Evolutionary conservation across 2,329 filamentous ascomycete genomes (phyloP).

Genomic region (Verticillium zaregamsianum): DNA sequence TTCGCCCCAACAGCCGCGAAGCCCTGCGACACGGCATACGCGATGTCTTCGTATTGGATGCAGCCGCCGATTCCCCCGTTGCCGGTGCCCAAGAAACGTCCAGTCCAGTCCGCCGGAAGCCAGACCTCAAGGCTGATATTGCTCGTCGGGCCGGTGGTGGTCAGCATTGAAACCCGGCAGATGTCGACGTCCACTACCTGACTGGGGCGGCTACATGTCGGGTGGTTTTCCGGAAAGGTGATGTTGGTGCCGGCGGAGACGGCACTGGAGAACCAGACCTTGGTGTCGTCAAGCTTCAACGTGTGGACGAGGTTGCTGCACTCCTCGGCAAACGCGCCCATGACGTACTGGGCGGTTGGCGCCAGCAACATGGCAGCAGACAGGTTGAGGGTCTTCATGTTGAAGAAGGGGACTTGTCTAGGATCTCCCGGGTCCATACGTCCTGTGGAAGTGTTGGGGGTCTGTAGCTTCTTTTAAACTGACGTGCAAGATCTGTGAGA

Average conservation of each 20-base stretch:
- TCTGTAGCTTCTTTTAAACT: conserved; percentile 1
- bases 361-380: conserved; percentile 7
- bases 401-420: neutral
- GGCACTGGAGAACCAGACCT: conserved; percentile 28
- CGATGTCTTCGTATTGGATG: conserved; percentile 37
- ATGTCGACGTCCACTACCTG: conserved; percentile 18
- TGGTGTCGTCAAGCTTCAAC: conserved; percentile 25
- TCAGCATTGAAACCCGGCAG: conserved; percentile 22
- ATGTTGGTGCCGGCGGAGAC: conserved; percentile 34
- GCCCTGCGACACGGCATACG: conserved; percentile 34
- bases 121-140: conserved; percentile 41
- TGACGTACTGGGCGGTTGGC: conserved; percentile 7
- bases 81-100: conserved; percentile 40
- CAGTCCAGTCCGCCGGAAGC: conserved; percentile 40
- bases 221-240: conserved; percentile 29
- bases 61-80: conserved; percentile 45
- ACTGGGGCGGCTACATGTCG: conserved; percentile 25
- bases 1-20: conserved; percentile 44
- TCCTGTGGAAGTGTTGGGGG: neutral
- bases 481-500: neutral
- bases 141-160: conserved; percentile 34
- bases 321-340: conserved; percentile 9
- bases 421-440: conserved; percentile 3
- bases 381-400: conserved; percentile 9
- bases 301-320: conserved; percentile 21